These are phyloP conservation scores for Lentinula guzmanii DNA, from an alignment of 768 basidiomycete species.

Conservation along the genomic window DNA sequence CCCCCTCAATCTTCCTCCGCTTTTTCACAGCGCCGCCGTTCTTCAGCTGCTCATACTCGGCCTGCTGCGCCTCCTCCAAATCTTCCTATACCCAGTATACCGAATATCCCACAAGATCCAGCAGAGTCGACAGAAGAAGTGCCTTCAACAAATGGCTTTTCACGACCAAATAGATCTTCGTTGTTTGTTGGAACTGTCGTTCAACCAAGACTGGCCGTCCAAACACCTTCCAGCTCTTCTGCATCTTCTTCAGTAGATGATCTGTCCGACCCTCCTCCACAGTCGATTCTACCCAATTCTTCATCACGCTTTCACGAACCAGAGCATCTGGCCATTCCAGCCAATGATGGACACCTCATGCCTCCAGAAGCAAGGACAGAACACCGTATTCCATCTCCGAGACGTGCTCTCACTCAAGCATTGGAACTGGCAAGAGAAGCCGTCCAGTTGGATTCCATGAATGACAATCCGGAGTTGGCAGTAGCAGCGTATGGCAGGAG, in stretches of 20 bases:
- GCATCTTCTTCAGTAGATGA: conserved; percentile 34
- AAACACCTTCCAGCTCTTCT: conserved; percentile 41
- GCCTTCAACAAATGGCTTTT: neutral
- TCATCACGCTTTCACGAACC: conserved; percentile 23
- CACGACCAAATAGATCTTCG: conserved; percentile 12
- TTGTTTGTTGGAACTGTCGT: conserved; percentile 33
- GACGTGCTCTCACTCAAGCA: conserved; percentile 79
- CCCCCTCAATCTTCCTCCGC: conserved; percentile 17
- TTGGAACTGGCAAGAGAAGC: conserved; percentile 87
- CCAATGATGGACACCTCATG: conserved; percentile 30
- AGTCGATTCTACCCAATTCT: conserved; percentile 39
- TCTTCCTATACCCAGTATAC: conserved; percentile 68
- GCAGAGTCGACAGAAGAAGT: neutral
- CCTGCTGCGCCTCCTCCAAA: conserved; percentile 69
- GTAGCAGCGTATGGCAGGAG: conserved; percentile 86
- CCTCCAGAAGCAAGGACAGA: conserved; percentile 42
- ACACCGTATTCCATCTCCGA: conserved; percentile 64
- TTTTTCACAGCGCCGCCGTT: conserved; percentile 57
- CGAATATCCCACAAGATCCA: conserved; percentile 22
- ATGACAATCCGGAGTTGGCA: conserved; percentile 83
- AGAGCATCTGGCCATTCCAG: conserved; percentile 13
- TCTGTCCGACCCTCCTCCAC: conserved; percentile 54
- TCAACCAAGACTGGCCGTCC: conserved; percentile 54
- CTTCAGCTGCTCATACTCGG: conserved; percentile 55
- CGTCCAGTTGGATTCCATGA: conserved; percentile 80